Base-by-base conservation (phyloP, 2,329 filamentous ascomycete genomes). In the Colletotrichum sublineola region DNA sequence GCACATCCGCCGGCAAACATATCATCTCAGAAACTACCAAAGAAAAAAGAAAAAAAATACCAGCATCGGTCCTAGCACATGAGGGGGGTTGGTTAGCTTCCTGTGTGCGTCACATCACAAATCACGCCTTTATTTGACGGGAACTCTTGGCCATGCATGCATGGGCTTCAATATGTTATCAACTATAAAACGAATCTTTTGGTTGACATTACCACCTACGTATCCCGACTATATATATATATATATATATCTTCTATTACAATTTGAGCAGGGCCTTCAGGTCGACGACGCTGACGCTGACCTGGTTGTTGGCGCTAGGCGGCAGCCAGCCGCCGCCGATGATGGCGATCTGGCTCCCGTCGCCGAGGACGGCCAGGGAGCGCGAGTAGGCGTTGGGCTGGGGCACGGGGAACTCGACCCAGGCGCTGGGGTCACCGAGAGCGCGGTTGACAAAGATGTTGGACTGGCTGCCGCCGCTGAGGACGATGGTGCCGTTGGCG, bases 271-370 rank as follows among this genome's bases (percentile, higher is more conserved):
- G 63, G 62, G 77, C 70, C 0, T 77, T 77, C 0, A 80, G 69
- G 20, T 75, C 71, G 29, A 81, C 77, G 29, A 84, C 79, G 44
- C 81, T 84, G 44, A 82, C 67, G 44, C 77, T 81, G 2, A 85
- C 80, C 75, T 82, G 78, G 48, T 88, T 87, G 50, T 82, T 83
- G 56, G 80, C 86, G 60, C 81, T 85, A 0, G 84, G 84, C 5
- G 86, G 86, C 75, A 86, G 77, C 31, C 82, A 79, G 1, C 84
- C 83, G 0, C 79, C 85, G 0, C 84, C 84, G 63, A 84, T 83
- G 58, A 88, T 86, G 40, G 85, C 75, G 29, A 82, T 50, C 63
- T 77, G 67, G 68, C 79, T 78, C 18, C 81, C 77, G 46, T 80
- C 76, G 55, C 78, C 77, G 40, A 83, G 78, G n/a, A 83, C 78